Conservation (phyloP, 2,329 filamentous ascomycete species). For the Pseudogymnoascus sp. region DNA sequence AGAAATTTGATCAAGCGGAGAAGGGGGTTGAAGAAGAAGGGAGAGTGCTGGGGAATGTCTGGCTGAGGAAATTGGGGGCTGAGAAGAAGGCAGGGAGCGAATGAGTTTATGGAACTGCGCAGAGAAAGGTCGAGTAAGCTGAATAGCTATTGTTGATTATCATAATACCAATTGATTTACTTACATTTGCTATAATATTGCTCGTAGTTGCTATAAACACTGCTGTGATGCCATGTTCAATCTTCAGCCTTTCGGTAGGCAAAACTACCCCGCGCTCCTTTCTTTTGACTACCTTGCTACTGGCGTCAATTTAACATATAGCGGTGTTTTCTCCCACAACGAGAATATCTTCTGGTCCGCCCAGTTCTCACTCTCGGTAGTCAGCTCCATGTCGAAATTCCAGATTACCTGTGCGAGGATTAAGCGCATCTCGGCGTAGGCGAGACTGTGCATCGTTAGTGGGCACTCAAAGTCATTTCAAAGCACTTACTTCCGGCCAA, state of each 20-base stretch:
- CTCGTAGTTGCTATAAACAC: not conserved
- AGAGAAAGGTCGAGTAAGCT: not conserved
- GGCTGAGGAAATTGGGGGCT: slow-evolving; percentile 33
- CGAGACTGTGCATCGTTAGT: slow-evolving; percentile 10
- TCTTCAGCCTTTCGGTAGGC: not conserved
- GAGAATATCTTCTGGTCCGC: slow-evolving; percentile 16
- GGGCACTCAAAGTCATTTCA: not conserved
- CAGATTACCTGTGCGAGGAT: slow-evolving; percentile 24
- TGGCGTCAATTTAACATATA: slow-evolving; percentile 15
- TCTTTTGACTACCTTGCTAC: not conserved
- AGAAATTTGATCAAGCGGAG: slow-evolving; percentile 29
- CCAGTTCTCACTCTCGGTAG: slow-evolving; percentile 13
- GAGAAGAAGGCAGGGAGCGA: not conserved
- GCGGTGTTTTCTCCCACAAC: slow-evolving; percentile 18
- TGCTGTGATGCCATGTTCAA: not conserved
- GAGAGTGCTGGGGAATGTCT: slow-evolving; percentile 32
- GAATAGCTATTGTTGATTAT: not conserved
- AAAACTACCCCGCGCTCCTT: not conserved
- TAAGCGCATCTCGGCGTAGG: slow-evolving; percentile 18
- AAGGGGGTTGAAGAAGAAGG: slow-evolving; percentile 33
- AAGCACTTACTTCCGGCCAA: slow-evolving; percentile 16
- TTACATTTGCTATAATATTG: not conserved
- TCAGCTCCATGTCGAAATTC: slow-evolving; percentile 19
- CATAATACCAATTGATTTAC: not conserved
- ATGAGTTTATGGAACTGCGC: not conserved